Evolutionary conservation across 2,329 filamentous ascomycete species (phyloP), one percentile per base, ranked within the genome.

Genomic region (Pseudocercospora musae): DNA sequence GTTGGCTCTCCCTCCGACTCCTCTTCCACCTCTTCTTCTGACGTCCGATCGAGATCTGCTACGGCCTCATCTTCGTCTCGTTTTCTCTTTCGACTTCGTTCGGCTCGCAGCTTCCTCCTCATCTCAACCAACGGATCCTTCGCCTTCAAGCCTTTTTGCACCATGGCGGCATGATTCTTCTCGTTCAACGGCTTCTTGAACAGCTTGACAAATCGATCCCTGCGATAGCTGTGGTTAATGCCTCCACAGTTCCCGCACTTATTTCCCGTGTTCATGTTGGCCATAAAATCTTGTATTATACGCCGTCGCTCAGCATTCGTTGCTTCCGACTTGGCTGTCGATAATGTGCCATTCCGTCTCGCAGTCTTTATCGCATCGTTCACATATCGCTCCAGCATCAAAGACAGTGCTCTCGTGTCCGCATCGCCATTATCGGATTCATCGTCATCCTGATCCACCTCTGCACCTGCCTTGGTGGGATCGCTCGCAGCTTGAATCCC

Each of bases 171-270:
- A 74, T 87, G 87, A 37, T 95, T 87, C 75, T 96, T 96, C 52
- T 83, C 78, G 52, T 83, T 85, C 60, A 97, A 79, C 1, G 89
- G 82, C 73, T 90, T 95, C 74, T 94, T 89, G 76, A 98, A 99
- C 58, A 99, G 92, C 77, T 98, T 99, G 73, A 93, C 89, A 71
- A 87, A 95, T 48, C 89, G 85, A 72, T 99, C 94, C 75, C 96
- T 97, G 70, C 94, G 88, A 77, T 91, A 98, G 1, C 82, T 82
- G 10, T 92, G 93, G 13, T 90, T 93, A 64, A 95, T 86, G 27
- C 89, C 85, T 69, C 79, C 79, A 73, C 87, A 89, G 66, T 81
- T 86, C 44, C 80, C 81, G 78, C 95, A 99, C 71, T 85, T 85
- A 70, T 87, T 89, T 52, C 84, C 82, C 69, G 84, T 85, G 53